Evolutionary conservation across 768 basidiomycete genomes (phyloP).

Genomic region (Xerocomellus dryophilus): DNA sequence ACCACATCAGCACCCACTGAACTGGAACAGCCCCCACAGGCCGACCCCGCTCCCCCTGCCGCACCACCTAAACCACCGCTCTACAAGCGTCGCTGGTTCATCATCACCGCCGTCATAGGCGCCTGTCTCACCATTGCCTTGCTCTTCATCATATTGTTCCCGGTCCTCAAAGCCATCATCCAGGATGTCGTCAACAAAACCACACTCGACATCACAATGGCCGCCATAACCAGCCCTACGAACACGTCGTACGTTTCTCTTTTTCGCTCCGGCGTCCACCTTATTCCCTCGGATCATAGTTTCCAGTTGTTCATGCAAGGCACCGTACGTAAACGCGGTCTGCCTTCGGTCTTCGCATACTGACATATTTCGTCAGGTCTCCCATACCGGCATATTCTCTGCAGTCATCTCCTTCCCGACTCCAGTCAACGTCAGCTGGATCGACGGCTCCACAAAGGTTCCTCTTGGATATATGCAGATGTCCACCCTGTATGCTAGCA

Average conservation of each 20-base stretch:
- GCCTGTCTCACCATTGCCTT: slow-evolving; percentile 56
- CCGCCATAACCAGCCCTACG: slow-evolving; percentile 49
- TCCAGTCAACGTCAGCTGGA: slow-evolving; percentile 58
- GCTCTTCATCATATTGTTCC: slow-evolving; percentile 66
- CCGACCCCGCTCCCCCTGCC: slow-evolving; percentile 1
- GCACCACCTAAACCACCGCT: slow-evolving; percentile 37
- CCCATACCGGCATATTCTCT: slow-evolving; percentile 63
- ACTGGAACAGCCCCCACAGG: neutral
- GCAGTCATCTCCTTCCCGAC: slow-evolving; percentile 61
- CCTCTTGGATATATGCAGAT: slow-evolving; percentile 56
- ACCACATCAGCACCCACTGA: neutral
- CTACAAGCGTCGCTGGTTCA: slow-evolving; percentile 64
- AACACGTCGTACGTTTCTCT: slow-evolving; percentile 50
- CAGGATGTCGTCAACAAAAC: slow-evolving; percentile 60
- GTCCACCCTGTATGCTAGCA: slow-evolving; percentile 43
- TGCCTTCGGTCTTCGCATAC: neutral
- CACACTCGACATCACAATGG: slow-evolving; percentile 51
- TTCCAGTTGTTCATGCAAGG: slow-evolving; percentile 53
- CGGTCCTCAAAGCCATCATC: slow-evolving; percentile 63
- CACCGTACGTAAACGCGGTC: slow-evolving; percentile 38
- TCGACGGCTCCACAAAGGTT: slow-evolving; percentile 44
- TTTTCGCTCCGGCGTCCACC: neutral
- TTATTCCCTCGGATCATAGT: slow-evolving; percentile 32
- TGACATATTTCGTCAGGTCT: slow-evolving; percentile 39
- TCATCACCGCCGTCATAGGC: slow-evolving; percentile 51